Evolutionary conservation across 257 asterid species (phyloP).

Genomic region (Solanum tarapatanum): DNA sequence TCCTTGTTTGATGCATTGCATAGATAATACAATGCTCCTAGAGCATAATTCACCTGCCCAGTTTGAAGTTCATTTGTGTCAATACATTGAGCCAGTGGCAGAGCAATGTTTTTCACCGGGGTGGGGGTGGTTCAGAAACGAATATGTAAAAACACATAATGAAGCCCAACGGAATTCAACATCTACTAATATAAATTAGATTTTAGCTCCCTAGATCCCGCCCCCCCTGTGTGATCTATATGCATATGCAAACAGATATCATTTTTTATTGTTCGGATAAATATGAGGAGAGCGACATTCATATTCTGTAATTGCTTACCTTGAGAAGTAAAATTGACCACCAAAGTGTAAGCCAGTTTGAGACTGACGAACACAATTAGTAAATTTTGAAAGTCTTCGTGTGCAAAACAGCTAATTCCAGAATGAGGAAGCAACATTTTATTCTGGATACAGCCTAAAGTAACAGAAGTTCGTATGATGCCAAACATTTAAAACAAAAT

Average conservation of each 20-base stretch:
- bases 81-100: background rate
- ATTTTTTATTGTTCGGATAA: background rate
- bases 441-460: background rate
- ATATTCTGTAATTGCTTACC: background rate
- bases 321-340: background rate
- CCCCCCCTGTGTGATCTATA: background rate
- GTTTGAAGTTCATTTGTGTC: background rate
- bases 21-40: slow-evolving; percentile 69
- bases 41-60: slow-evolving; percentile 62
- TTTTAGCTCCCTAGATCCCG: background rate
- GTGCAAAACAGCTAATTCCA: background rate
- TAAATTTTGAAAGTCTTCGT: background rate
- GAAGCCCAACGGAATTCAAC: background rate
- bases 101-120: background rate
- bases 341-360: background rate
- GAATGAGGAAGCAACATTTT: background rate
- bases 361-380: background rate
- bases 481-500: background rate
- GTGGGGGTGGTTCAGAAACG: background rate
- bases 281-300: background rate
- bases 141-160: background rate
- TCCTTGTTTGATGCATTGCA: slow-evolving; percentile 46
- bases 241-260: background rate
- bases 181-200: background rate
- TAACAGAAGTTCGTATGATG: background rate